Evolutionary conservation across 2,329 filamentous ascomycete species (phyloP).

Genomic region (Cladophialophora exuberans): DNA sequence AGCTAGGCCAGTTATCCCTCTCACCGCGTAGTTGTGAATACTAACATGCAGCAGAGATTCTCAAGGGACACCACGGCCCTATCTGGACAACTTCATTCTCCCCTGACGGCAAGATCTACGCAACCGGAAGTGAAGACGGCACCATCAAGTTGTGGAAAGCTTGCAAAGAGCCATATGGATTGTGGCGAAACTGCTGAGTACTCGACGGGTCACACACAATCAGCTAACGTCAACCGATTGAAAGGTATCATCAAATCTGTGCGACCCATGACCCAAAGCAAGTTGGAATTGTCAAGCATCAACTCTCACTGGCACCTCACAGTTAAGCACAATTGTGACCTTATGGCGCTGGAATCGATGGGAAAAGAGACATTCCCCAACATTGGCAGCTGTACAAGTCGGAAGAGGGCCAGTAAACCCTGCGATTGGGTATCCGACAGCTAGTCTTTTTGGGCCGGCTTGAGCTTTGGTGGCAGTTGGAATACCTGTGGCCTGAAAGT

Average conservation of each 20-base stretch:
- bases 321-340: too few species aligned
- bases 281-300: too few species aligned
- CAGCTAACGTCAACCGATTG: too few species aligned
- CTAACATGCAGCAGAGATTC: slow-evolving; percentile 65
- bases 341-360: background rate
- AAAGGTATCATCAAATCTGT: too few species aligned
- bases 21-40: slow-evolving; percentile 11
- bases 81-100: slow-evolving; percentile 97
- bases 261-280: too few species aligned
- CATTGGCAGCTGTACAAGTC: background rate
- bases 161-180: slow-evolving; percentile 65
- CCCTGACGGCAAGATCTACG: slow-evolving; percentile 93
- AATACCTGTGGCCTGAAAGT: too few species aligned
- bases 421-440: slow-evolving; percentile 4
- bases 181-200: slow-evolving; percentile 64
- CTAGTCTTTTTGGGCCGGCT: background rate
- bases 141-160: slow-evolving; percentile 91
- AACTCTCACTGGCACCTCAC: too few species aligned
- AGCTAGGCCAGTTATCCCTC: slow-evolving; percentile 63
- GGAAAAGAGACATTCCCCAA: background rate
- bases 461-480: background rate
- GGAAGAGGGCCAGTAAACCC: background rate
- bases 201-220: background rate
- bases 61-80: slow-evolving; percentile 95
- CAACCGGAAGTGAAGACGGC: slow-evolving; percentile 93